Base-by-base conservation (phyloP, 106 monocot species). In the Acanthochlamys bracteata region DNA sequence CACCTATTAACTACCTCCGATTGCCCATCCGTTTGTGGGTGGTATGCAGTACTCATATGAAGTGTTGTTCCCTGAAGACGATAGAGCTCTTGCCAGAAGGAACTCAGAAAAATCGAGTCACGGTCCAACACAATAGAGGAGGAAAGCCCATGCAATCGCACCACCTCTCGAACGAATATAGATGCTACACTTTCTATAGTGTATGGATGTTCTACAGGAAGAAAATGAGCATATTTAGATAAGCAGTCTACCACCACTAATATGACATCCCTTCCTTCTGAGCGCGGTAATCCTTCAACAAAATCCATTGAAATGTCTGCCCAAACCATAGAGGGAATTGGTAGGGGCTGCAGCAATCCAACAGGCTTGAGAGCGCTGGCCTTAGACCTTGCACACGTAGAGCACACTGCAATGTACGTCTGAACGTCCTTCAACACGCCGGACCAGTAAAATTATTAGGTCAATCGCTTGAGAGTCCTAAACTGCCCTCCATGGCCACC, bases 261-360 rank as follows among this genome's bases (percentile, higher is more conserved):
- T 21, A 60, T 70, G 15, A 19, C 20, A 27, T 7, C 11, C 3
- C 47, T 23, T 0, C 33, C 2, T 27, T 20, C 14, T 3, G 22
- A 24, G 4, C 0, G 40, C 4, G 71, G 41, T 11, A 63, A 20
- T 0, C 42, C 42, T 7, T 3, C 23, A n/a, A 72, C 55, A 19
- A 64, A 72, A 24, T 64, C 71, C 54, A 72, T 55, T 0, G 49
- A 17, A 14, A 72, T 24, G 41, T 55, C 47, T n/a, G 63, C 40
- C 55, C 71, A 72, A 22, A 55, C 40, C 20, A 12, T 8, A 0
- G 15, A 15, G 8, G 62, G 71, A 39, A 71, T 53, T 14, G 61
- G 61, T 20, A 71, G 52, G 2, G 61, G 61, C 39, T 61, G 62
- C 0, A 71, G 53, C 7, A 70, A 25, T 6, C 70, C 60, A 16